Evolutionary conservation across 73 alveolate genomes (phyloP).

Genomic region (Paramecium caudatum): DNA sequence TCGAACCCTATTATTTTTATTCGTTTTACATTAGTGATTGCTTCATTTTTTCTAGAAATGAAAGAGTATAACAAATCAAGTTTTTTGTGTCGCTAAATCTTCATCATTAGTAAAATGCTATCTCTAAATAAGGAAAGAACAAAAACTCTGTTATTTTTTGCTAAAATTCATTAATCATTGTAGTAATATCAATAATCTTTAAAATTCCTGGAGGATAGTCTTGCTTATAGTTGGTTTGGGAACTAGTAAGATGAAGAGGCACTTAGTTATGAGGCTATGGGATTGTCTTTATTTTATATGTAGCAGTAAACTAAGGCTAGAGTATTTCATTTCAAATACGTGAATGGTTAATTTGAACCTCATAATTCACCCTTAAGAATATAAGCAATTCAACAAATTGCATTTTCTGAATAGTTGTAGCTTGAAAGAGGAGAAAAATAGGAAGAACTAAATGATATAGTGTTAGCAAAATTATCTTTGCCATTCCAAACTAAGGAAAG

Average conservation of each 20-base stretch:
- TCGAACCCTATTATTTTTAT: neutral
- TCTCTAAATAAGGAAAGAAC: constrained; percentile 24
- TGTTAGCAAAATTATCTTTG: neutral
- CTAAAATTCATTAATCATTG: constrained; percentile 15
- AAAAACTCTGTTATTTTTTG: neutral
- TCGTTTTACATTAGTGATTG: constrained; percentile 10
- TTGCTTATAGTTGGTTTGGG: constrained; percentile 20
- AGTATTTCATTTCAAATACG: constrained; percentile 39
- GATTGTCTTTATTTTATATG: neutral
- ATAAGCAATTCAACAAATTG: neutral
- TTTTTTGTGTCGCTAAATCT: neutral
- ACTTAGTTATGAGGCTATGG: neutral
- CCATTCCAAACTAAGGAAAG: neutral
- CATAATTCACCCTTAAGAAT: constrained; percentile 26
- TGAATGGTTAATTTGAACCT: constrained; percentile 29
- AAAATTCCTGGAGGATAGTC: neutral
- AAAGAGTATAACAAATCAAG: constrained; percentile 42
- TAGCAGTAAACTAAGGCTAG: constrained; percentile 34
- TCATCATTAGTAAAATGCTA: neutral
- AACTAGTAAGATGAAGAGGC: constrained; percentile 24
- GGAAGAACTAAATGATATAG: neutral
- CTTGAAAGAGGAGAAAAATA: constrained; percentile 33
- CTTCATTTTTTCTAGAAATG: constrained; percentile 22
- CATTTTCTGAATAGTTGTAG: neutral
- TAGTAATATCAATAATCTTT: constrained; percentile 2